These are phyloP conservation scores for Apiospora malaysiana DNA, from an alignment of 2,329 filamentous ascomycete species.

Conservation along the genomic window DNA sequence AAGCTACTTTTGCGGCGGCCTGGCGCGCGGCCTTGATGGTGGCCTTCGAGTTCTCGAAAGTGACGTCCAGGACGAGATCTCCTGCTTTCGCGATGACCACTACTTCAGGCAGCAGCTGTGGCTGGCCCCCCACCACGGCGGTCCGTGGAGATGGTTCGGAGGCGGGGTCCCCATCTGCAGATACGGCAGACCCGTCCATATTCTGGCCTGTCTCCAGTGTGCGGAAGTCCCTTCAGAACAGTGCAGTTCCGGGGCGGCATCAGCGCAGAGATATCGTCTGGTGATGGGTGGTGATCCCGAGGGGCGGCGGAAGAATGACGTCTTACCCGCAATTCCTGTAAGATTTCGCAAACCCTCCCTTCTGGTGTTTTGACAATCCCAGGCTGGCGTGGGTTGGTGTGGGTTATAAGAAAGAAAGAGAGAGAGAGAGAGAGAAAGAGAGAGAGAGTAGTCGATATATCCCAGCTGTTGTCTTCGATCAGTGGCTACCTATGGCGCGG, in stretches of 20 bases:
- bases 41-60: slow-evolving; percentile 64
- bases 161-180: slow-evolving; percentile 31
- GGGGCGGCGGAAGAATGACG: neutral
- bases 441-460: too few species aligned
- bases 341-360: neutral
- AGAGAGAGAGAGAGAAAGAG: too few species aligned
- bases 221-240: slow-evolving; percentile 42
- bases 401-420: neutral
- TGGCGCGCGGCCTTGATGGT: slow-evolving; percentile 54
- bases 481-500: neutral
- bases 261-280: slow-evolving; percentile 27
- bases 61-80: slow-evolving; percentile 70
- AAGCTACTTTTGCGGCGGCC: slow-evolving; percentile 33
- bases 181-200: slow-evolving; percentile 37
- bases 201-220: slow-evolving; percentile 43
- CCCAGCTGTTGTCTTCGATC: neutral
- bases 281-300: neutral
- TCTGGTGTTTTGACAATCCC: too few species aligned
- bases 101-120: slow-evolving; percentile 40
- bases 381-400: neutral
- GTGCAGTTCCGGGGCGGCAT: slow-evolving; percentile 36
- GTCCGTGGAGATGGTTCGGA: slow-evolving; percentile 17
- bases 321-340: slow-evolving; percentile 9
- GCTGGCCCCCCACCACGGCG: neutral
- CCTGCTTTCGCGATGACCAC: slow-evolving; percentile 62